Evolutionary conservation across 2,329 filamentous ascomycete species (phyloP).

Genomic region (Trichoderma polysporum): DNA sequence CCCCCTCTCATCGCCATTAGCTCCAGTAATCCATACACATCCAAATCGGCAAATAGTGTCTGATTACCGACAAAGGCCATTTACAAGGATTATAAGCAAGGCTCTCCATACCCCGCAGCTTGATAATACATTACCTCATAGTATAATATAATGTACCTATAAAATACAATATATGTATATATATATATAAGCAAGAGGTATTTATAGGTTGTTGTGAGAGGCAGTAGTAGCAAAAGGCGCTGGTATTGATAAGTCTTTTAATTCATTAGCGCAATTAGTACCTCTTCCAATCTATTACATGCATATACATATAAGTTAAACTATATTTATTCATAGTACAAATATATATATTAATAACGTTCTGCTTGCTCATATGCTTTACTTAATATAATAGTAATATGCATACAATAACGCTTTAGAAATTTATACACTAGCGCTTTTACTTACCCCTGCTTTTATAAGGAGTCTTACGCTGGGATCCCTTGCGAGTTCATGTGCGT

Average conservation of each 20-base stretch:
- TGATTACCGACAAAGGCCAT: not conserved
- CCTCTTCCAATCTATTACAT: too few species aligned
- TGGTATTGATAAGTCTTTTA: too few species aligned
- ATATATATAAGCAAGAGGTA: too few species aligned
- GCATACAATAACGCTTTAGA: not conserved
- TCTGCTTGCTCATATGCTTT: not conserved
- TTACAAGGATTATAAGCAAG: not conserved
- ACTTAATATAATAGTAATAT: not conserved
- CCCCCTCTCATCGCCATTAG: not conserved
- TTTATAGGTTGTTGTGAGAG: too few species aligned
- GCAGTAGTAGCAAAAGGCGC: too few species aligned
- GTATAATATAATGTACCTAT: too few species aligned
- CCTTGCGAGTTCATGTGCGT: not conserved
- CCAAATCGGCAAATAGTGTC: not conserved
- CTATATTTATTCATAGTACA: not conserved
- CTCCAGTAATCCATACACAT: too few species aligned
- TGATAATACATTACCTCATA: not conserved
- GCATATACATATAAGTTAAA: not conserved
- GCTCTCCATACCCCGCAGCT: not conserved
- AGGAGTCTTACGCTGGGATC: not conserved
- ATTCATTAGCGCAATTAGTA: too few species aligned
- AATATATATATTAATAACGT: not conserved
- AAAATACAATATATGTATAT: too few species aligned
- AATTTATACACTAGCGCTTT: not conserved
- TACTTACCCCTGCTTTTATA: not conserved